phyloP scores from a whole-genome alignment of 306 rosid genomes.

The Malus sylvestris region DNA sequence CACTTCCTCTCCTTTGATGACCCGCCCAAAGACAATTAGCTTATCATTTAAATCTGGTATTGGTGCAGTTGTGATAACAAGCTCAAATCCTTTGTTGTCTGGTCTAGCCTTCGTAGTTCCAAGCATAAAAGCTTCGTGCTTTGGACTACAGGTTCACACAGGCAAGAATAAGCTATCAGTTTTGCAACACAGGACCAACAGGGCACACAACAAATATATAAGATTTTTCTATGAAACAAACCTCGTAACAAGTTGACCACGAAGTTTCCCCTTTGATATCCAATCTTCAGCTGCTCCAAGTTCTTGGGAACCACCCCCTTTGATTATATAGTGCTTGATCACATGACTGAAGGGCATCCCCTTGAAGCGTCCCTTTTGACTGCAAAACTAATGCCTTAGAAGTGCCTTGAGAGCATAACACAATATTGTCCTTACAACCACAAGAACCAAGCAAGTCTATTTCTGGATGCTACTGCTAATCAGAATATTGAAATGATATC shows the following conservation, averaged over 20 bases:
- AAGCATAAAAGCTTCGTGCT: conserved; percentile 90
- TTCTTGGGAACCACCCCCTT: conserved; percentile 71
- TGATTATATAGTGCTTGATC: conserved; percentile 74
- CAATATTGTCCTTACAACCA: background rate
- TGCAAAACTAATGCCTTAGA: conserved; percentile 33
- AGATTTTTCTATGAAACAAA: background rate
- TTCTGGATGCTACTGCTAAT: background rate
- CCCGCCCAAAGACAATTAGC: conserved; percentile 80
- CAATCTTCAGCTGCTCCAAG: conserved; percentile 71
- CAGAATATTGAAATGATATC: background rate
- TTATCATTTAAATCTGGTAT: conserved; percentile 88
- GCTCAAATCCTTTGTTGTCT: conserved; percentile 63
- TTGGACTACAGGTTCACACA: conserved; percentile 38
- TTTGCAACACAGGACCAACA: background rate
- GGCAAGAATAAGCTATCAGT: background rate
- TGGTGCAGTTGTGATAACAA: conserved; percentile 94
- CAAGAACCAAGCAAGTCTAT: background rate
- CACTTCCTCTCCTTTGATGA: conserved; percentile 88
- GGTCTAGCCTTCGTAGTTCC: conserved; percentile 82
- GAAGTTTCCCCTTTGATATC: conserved; percentile 72
- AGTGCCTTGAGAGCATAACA: background rate
- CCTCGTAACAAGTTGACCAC: conserved; percentile 46
- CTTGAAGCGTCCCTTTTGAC: conserved; percentile 80
- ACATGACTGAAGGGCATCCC: conserved; percentile 80
- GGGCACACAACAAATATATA: background rate